Base-by-base conservation (phyloP, 179 eudicot species). In the Camellia oleifera region DNA sequence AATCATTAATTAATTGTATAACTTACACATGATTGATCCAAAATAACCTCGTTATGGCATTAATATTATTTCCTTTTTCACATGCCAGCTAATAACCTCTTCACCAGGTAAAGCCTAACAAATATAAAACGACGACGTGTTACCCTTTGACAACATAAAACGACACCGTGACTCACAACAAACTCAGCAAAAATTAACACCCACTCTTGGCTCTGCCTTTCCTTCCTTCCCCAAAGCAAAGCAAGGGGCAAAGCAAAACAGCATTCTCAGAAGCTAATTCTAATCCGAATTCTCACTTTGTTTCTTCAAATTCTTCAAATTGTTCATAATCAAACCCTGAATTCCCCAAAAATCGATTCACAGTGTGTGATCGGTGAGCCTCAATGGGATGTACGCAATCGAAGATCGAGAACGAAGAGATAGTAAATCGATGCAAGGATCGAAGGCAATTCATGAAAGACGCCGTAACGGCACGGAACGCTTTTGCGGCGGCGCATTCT, bases 401-500 rank as follows among this genome's bases (percentile, higher is more conserved):
- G 23, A 94, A 93, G 88, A 90, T 94, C 90, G 96, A 94, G 88
- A 91, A 93, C 85, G 96, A 93, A 61, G 97, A 93, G 67, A 86
- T 94, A 0, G 93, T 93, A 11, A 81, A 87, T 15, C 81, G 94
- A 68, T 94, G 98, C 88, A 94, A 91, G 82, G 96, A 93, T 5
- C 85, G 98, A 0, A 91, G 88, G 80, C 78, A 20, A 13, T 79
- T 81, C 85, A 88, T 94, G 91, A 89, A 86, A 45, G 78, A 86
- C 1, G 94, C 97, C 66, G 96, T 90, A 13, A 17, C 88, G 3
- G 70, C 90, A 13, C 90, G 97, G 46, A 94, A 92, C 84, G 93
- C 92, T 53, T 94, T 95, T 81, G 92, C 98, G 58, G 92, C 98
- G 11, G 98, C 93, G 0, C 98, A 92, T 78, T 84, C 89, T 20